Evolutionary conservation across 345 rosid species (phyloP).

Genomic region (Geranium brycei): DNA sequence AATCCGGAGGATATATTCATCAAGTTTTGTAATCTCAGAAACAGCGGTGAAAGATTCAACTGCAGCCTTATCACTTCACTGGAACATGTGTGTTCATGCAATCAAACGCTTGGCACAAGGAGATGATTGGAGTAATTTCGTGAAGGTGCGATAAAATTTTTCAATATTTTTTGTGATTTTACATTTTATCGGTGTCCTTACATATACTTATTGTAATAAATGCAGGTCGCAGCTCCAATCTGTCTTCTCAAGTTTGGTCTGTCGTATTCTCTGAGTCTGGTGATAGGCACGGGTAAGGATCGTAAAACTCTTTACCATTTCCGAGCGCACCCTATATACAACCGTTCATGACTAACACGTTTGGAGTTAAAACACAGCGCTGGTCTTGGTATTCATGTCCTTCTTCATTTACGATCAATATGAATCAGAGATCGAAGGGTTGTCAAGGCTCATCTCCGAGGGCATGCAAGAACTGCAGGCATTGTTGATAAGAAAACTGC

Average conservation of each 20-base stretch:
- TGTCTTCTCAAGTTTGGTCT: conserved; percentile 36
- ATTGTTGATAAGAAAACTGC: conserved; percentile 22
- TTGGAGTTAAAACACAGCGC: conserved; percentile 32
- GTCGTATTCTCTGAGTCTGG: conserved; percentile 24
- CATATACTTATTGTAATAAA: neutral
- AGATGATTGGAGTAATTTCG: conserved; percentile 51
- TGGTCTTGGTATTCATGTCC: conserved; percentile 52
- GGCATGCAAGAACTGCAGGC: conserved; percentile 17
- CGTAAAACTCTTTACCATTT: neutral
- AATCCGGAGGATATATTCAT: conserved; percentile 28
- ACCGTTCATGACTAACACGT: conserved; percentile 9
- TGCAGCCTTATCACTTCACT: conserved; percentile 24
- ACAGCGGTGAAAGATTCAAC: conserved; percentile 30
- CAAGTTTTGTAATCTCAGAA: conserved; percentile 48
- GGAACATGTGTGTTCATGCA: conserved; percentile 40
- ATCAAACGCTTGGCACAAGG: conserved; percentile 41
- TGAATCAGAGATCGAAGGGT: conserved; percentile 48
- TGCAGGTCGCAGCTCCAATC: conserved; percentile 37
- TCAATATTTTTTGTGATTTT: conserved; percentile 1
- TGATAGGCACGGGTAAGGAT: conserved; percentile 42
- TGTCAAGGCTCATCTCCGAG: conserved; percentile 19
- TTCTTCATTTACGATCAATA: conserved; percentile 78
- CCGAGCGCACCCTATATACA: neutral
- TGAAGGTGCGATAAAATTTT: conserved; percentile 29
- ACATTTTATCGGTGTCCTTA: neutral